A percentile compares a stretch with the other conserved stretches of the same genome.
phyloP scores from a whole-genome alignment of 2,329 filamentous ascomycete genomes.

The Trichoderma sp. region DNA sequence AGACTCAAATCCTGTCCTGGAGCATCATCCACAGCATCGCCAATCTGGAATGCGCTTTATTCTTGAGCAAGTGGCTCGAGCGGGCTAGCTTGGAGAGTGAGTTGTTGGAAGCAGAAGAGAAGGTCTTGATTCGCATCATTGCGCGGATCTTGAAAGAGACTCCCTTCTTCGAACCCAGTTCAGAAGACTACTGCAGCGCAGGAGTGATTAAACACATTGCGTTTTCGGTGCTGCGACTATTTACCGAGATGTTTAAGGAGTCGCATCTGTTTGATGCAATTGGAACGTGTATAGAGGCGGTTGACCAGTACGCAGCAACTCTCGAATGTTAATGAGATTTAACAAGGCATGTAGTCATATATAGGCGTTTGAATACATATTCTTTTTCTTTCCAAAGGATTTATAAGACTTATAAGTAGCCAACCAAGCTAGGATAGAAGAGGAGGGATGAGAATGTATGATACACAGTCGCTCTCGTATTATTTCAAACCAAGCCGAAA shows the following conservation, averaged over 20 bases:
- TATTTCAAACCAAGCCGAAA: neutral
- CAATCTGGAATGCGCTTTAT: conserved; percentile 8
- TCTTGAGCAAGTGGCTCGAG: conserved; percentile 13
- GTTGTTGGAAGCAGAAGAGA: neutral
- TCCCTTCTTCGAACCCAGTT: neutral
- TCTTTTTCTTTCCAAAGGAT: neutral
- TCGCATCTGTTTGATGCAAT: conserved; percentile 20
- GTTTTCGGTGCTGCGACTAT: neutral
- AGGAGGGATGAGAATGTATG: neutral
- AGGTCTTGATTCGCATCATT: conserved; percentile 6
- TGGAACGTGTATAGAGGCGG: conserved; percentile 9
- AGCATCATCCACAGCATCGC: conserved; percentile 18
- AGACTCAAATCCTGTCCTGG: conserved; percentile 14
- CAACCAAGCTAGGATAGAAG: neutral
- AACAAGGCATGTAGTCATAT: neutral
- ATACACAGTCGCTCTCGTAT: neutral
- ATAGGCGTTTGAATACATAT: neutral
- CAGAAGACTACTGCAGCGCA: neutral
- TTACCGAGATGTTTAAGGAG: conserved; percentile 16
- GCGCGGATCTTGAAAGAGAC: conserved; percentile 10
- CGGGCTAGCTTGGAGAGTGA: conserved; percentile 2
- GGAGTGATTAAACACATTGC: conserved; percentile 5
- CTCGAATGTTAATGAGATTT: neutral
- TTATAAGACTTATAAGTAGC: too few species aligned
- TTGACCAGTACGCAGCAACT: conserved; percentile 8